Conservation (phyloP, 2,329 filamentous ascomycete species). For the Phoma sp. region DNA sequence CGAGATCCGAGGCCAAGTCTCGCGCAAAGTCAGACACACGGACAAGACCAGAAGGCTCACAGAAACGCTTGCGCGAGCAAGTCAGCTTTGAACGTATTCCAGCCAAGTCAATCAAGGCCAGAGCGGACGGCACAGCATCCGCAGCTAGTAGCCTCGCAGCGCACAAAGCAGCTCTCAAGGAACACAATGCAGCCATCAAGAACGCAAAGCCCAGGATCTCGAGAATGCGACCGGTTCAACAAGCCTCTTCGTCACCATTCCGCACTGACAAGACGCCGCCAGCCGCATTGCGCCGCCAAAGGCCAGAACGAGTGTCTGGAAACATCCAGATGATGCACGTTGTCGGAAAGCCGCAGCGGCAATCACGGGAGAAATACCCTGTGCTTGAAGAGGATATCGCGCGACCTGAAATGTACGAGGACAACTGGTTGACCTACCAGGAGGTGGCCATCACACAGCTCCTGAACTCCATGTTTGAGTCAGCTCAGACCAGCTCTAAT, state of each 20-base stretch:
- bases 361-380: slow-evolving; percentile 54
- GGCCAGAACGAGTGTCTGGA: slow-evolving; percentile 31
- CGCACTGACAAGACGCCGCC: slow-evolving; percentile 46
- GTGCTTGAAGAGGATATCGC: slow-evolving; percentile 61
- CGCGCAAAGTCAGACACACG: slow-evolving; percentile 27
- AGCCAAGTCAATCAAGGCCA: slow-evolving; percentile 44
- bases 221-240: slow-evolving; percentile 26
- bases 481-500: slow-evolving; percentile 36
- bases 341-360: slow-evolving; percentile 35
- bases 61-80: slow-evolving; percentile 45
- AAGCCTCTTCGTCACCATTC: slow-evolving; percentile 46
- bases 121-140: slow-evolving; percentile 37
- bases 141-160: slow-evolving; percentile 32
- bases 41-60: slow-evolving; percentile 34
- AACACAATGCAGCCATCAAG: slow-evolving; percentile 35
- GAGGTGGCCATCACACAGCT: slow-evolving; percentile 67
- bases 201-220: slow-evolving; percentile 32
- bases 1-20: slow-evolving; percentile 10
- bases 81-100: slow-evolving; percentile 39
- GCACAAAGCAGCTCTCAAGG: slow-evolving; percentile 22
- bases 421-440: slow-evolving; percentile 67
- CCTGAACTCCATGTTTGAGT: slow-evolving; percentile 62
- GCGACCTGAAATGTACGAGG: slow-evolving; percentile 66
- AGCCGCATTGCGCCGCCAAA: slow-evolving; percentile 38
- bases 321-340: slow-evolving; percentile 45